These are phyloP conservation scores for Pichia sp. DNA, from an alignment of 1,139 yeast species.

Conservation along the genomic window DNA sequence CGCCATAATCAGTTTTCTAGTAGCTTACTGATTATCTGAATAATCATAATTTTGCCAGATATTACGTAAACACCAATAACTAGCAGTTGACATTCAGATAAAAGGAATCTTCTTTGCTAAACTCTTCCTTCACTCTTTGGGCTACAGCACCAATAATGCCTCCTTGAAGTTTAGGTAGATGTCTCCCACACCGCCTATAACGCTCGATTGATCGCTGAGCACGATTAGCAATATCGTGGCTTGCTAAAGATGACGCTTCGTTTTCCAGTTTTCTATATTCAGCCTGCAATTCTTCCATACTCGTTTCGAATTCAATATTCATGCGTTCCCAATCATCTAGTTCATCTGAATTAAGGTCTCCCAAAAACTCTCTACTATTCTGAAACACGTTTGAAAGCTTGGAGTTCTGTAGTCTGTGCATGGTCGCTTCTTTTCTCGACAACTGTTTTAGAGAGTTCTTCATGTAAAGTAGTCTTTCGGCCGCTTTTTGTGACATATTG, in stretches of 20 bases:
- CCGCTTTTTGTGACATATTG: conserved; percentile 6
- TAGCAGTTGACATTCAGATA: neutral
- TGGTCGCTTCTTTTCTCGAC: conserved; percentile 17
- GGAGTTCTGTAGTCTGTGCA: conserved; percentile 16
- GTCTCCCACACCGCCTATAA: too few species aligned
- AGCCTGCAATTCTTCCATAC: conserved; percentile 9
- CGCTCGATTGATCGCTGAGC: too few species aligned
- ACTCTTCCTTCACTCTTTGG: neutral
- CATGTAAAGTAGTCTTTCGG: conserved; percentile 20
- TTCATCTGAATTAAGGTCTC: conserved; percentile 22
- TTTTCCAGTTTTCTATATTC: neutral
- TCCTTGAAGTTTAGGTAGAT: too few species aligned
- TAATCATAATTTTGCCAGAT: too few species aligned
- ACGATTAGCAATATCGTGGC: too few species aligned
- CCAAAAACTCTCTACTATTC: conserved; percentile 20
- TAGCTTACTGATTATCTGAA: too few species aligned
- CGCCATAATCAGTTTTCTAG: too few species aligned
- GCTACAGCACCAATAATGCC: neutral
- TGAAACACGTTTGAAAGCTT: conserved; percentile 21
- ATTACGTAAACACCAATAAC: too few species aligned
- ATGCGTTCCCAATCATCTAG: conserved; percentile 23
- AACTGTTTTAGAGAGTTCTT: conserved; percentile 21
- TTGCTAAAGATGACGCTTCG: too few species aligned
- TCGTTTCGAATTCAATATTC: conserved; percentile 24
- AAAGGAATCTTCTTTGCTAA: conserved; percentile 2